A percentile compares a stretch with the other conserved stretches of the same genome.
These are phyloP conservation scores for Candida labiduridarum DNA, from an alignment of 1,139 yeast species.

Conservation along the genomic window DNA sequence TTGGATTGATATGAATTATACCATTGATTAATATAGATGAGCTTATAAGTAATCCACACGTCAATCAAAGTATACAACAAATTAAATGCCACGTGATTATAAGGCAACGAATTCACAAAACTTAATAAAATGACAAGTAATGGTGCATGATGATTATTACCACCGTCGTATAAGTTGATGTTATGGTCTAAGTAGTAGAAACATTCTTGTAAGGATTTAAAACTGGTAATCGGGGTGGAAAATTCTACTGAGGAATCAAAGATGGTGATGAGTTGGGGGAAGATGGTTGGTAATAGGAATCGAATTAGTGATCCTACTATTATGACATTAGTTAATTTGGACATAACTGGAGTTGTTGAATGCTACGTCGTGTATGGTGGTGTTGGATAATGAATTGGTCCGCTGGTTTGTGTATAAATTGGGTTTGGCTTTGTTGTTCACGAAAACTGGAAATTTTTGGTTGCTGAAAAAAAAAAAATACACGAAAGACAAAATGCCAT, in stretches of 20 bases:
- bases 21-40: constrained; percentile 45
- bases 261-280: constrained; percentile 32
- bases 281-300: constrained; percentile 33
- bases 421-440: neutral
- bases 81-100: constrained; percentile 24
- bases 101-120: constrained; percentile 33
- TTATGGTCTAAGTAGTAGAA: constrained; percentile 63
- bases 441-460: neutral
- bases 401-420: neutral
- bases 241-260: constrained; percentile 59
- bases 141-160: constrained; percentile 86
- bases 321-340: constrained; percentile 26
- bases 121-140: constrained; percentile 57
- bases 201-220: constrained; percentile 73
- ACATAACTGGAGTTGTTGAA: constrained; percentile 17
- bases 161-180: constrained; percentile 77
- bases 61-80: constrained; percentile 45
- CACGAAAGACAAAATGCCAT: neutral
- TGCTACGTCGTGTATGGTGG: neutral
- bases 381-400: neutral
- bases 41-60: constrained; percentile 39
- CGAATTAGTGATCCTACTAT: constrained; percentile 34
- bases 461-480: constrained; percentile 3
- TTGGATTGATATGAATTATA: constrained; percentile 33
- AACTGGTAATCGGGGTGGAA: constrained; percentile 78